A percentile compares a stretch with the other conserved stretches of the same genome.
phyloP scores from a whole-genome alignment of 2,329 filamentous ascomycete species.

The Trichoderma koningii region DNA sequence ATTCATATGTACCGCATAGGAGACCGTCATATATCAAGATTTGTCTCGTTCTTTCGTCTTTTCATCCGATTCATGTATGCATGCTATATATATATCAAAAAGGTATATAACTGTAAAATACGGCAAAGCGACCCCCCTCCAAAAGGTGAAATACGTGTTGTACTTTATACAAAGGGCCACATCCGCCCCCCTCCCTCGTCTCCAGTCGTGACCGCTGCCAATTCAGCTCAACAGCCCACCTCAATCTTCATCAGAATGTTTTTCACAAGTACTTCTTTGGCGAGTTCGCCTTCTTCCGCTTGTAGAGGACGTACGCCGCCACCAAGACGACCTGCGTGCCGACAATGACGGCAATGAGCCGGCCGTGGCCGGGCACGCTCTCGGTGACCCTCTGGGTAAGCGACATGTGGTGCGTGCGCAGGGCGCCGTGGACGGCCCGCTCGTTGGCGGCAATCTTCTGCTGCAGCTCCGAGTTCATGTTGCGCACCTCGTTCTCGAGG shows the following conservation, averaged over 20 bases:
- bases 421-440: slow-evolving; percentile 54
- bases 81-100: slow-evolving; percentile 4
- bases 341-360: slow-evolving; percentile 69
- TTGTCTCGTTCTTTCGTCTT: slow-evolving; percentile 1
- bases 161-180: slow-evolving; percentile 20
- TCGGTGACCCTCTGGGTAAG: slow-evolving; percentile 53
- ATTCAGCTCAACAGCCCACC: too few relatives aligned
- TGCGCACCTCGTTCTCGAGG: slow-evolving; percentile 61
- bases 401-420: slow-evolving; percentile 53
- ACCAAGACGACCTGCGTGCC: slow-evolving; percentile 72
- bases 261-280: slow-evolving; percentile 88
- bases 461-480: slow-evolving; percentile 57
- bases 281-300: slow-evolving; percentile 70
- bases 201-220: not conserved
- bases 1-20: not conserved
- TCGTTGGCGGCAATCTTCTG: slow-evolving; percentile 55
- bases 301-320: slow-evolving; percentile 73
- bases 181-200: not conserved
- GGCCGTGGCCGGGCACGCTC: slow-evolving; percentile 52
- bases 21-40: not conserved
- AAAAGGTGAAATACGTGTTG: not conserved
- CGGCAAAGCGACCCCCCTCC: not conserved
- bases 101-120: not conserved
- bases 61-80: slow-evolving; percentile 21
- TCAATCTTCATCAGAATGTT: slow-evolving; percentile 23